Conservation (phyloP, 768 basidiomycete genomes). For the Xerocomus potaroensis region DNA sequence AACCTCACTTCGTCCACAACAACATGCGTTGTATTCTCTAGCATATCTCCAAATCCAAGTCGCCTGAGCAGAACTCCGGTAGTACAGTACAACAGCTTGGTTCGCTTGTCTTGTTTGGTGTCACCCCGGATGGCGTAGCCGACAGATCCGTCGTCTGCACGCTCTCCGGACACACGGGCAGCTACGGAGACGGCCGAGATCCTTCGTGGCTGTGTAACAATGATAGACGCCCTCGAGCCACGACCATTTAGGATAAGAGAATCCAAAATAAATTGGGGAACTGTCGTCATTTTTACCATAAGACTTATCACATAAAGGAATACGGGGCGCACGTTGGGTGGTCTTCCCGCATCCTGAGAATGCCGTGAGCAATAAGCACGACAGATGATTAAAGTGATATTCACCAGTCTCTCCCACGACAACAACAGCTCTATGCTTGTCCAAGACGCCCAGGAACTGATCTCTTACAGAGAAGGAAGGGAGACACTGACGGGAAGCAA, state of each 20-base stretch:
- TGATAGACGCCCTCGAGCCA: slow-evolving; percentile 67
- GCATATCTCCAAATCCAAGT: slow-evolving; percentile 65
- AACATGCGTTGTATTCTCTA: slow-evolving; percentile 74
- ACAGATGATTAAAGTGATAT: slow-evolving; percentile 6
- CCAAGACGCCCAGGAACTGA: slow-evolving; percentile 56
- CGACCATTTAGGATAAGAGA: slow-evolving; percentile 58
- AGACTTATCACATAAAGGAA: neutral
- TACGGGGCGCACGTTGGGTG: slow-evolving; percentile 58
- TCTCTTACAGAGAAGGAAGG: slow-evolving; percentile 73
- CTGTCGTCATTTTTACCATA: slow-evolving; percentile 29
- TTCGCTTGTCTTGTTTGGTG: slow-evolving; percentile 57
- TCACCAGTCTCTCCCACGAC: slow-evolving; percentile 89
- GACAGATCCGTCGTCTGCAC: slow-evolving; percentile 70
- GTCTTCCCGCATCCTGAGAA: slow-evolving; percentile 81
- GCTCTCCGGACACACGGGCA: slow-evolving; percentile 78
- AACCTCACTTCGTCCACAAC: slow-evolving; percentile 80
- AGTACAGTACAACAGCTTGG: slow-evolving; percentile 85
- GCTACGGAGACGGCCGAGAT: slow-evolving; percentile 89
- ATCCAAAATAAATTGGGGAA: slow-evolving; percentile 89
- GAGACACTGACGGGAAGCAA: slow-evolving; percentile 52
- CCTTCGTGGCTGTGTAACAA: slow-evolving; percentile 87
- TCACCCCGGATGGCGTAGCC: slow-evolving; percentile 92
- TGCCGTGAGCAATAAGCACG: slow-evolving; percentile 2
- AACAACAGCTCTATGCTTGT: slow-evolving; percentile 62
- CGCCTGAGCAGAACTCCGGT: slow-evolving; percentile 89